A percentile compares a stretch with the other conserved stretches of the same genome.
Evolutionary conservation across 352 stramenopile species (phyloP).

Genomic region (Pythium oligandrum): DNA sequence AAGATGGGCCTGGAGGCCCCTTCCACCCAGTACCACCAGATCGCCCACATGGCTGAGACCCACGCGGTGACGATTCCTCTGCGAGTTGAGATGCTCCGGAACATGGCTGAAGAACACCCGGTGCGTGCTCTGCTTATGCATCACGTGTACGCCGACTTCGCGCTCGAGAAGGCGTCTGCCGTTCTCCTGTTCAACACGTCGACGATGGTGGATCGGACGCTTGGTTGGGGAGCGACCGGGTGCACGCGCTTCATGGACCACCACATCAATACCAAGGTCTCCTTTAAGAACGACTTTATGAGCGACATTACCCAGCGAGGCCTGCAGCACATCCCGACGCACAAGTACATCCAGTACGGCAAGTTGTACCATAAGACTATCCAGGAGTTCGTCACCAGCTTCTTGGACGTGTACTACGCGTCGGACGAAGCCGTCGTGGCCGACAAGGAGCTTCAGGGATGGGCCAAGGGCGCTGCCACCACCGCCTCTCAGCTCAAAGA

Average conservation of each 20-base stretch:
- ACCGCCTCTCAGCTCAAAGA: conserved; percentile 21
- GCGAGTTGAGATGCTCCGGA: conserved; percentile 36
- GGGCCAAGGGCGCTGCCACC: conserved; percentile 19
- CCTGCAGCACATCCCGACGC: conserved; percentile 10
- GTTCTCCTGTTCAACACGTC: conserved; percentile 19
- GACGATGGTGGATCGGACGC: conserved; percentile 29
- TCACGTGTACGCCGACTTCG: conserved; percentile 33
- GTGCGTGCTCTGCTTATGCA: conserved; percentile 35
- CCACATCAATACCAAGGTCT: conserved; percentile 11
- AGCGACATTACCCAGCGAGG: conserved; percentile 8
- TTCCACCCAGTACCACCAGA: conserved; percentile 7
- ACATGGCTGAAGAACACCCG: conserved; percentile 22
- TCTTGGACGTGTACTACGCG: conserved; percentile 30
- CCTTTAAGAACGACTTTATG: conserved; percentile 6
- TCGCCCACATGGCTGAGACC: conserved; percentile 14
- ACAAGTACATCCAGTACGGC: conserved; percentile 13
- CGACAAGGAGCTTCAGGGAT: conserved; percentile 44
- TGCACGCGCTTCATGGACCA: conserved; percentile 26
- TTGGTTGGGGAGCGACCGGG: conserved; percentile 28
- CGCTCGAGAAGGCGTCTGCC: conserved; percentile 25
- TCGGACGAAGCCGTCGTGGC: conserved; percentile 13
- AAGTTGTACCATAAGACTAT: conserved; percentile 11
- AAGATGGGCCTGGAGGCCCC: conserved; percentile 13
- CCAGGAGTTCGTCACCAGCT: conserved; percentile 29
- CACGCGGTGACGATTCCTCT: conserved; percentile 29